phyloP scores from a whole-genome alignment of 306 rosid genomes.

The Dryas drummondii region DNA sequence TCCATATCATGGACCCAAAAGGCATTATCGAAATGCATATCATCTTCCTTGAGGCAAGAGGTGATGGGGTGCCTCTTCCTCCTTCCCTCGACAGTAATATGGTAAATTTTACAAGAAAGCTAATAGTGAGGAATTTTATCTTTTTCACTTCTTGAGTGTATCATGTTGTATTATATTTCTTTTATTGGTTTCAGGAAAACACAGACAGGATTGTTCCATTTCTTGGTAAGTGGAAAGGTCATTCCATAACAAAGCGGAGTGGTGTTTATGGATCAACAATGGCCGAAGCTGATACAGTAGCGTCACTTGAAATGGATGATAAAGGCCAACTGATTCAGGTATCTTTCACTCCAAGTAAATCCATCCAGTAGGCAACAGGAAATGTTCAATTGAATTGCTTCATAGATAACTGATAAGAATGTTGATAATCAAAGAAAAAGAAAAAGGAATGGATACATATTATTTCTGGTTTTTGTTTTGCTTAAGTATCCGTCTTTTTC shows the following conservation, averaged over 20 bases:
- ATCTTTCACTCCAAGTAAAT: slow-evolving; percentile 25
- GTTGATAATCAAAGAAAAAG: neutral
- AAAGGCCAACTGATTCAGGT: slow-evolving; percentile 83
- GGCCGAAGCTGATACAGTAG: slow-evolving; percentile 63
- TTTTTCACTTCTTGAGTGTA: neutral
- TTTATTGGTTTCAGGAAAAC: slow-evolving; percentile 30
- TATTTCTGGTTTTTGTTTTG: neutral
- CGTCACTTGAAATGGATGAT: slow-evolving; percentile 61
- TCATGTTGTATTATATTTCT: neutral
- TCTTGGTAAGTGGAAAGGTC: slow-evolving; percentile 94
- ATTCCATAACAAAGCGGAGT: slow-evolving; percentile 78
- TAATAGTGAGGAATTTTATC: neutral
- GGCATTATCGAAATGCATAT: slow-evolving; percentile 81
- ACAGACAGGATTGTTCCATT: slow-evolving; percentile 61
- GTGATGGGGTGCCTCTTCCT: slow-evolving; percentile 48
- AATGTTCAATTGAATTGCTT: neutral
- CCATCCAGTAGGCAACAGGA: neutral
- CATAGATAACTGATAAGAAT: neutral
- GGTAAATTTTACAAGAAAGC: slow-evolving; percentile 38
- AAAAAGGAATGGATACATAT: neutral
- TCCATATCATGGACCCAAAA: slow-evolving; percentile 88
- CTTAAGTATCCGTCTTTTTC: neutral
- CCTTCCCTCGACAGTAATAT: slow-evolving; percentile 37
- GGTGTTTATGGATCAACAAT: slow-evolving; percentile 95
- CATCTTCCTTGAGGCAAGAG: slow-evolving; percentile 82